Evolutionary conservation across 2,329 filamentous ascomycete species (phyloP).

Genomic region (Clarireedia sp.): DNA sequence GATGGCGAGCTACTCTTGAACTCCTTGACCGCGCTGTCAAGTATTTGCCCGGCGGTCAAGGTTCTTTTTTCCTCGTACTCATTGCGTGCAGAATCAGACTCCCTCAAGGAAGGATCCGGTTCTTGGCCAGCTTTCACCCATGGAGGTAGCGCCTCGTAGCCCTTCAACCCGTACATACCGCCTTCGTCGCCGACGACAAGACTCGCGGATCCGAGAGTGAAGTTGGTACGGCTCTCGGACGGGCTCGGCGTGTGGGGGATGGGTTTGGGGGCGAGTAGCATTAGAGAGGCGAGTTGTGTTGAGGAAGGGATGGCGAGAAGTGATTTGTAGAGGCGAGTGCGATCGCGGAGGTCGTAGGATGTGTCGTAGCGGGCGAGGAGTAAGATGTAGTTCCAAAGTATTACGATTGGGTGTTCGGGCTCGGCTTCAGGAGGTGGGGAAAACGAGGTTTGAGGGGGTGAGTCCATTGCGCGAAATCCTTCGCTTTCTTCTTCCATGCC

Average conservation of each 20-base stretch:
- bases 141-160: conserved; percentile 71
- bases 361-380: conserved; percentile 85
- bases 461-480: conserved; percentile 22
- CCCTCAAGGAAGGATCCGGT: conserved; percentile 66
- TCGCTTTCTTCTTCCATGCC: conserved; percentile 17
- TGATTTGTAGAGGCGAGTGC: conserved; percentile 78
- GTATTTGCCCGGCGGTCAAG: conserved; percentile 52
- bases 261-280: conserved; percentile 89
- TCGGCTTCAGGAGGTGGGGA: conserved; percentile 16
- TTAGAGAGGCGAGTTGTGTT: conserved; percentile 78
- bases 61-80: conserved; percentile 33
- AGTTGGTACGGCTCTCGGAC: conserved; percentile 71
- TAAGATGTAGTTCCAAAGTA: conserved; percentile 78
- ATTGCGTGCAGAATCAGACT: conserved; percentile 40
- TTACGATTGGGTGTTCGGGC: conserved; percentile 57
- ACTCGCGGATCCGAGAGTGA: conserved; percentile 75
- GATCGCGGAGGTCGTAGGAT: conserved; percentile 90
- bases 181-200: conserved; percentile 73
- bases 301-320: conserved; percentile 67
- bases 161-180: conserved; percentile 64
- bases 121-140: conserved; percentile 80
- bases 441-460: conserved; percentile 13
- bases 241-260: conserved; percentile 86
- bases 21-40: conserved; percentile 49
- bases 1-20: conserved; percentile 29